Conservation (phyloP, 495 filamentous ascomycete species). For the Penicillium fimorum region DNA sequence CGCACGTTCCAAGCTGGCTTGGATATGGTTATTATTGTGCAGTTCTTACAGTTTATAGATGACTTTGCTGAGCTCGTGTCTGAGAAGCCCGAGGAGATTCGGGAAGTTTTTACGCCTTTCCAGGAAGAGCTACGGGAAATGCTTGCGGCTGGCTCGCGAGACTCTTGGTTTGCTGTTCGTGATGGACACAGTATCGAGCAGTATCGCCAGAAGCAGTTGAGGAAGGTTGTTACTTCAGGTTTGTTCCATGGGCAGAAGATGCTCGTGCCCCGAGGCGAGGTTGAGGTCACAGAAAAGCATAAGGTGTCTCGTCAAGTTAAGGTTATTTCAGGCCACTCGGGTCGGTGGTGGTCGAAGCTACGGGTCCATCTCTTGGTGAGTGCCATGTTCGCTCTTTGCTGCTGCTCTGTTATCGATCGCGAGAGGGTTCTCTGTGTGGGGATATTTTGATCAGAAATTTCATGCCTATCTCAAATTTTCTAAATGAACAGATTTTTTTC, state of each 20-base stretch:
- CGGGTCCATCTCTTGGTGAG: neutral
- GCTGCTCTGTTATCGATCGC: neutral
- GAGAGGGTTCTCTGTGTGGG: neutral
- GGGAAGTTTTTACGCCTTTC: slow-evolving; percentile 13
- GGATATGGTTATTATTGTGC: slow-evolving; percentile 36
- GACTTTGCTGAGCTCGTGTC: slow-evolving; percentile 35
- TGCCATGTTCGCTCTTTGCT: neutral
- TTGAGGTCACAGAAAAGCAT: neutral
- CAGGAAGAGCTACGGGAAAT: slow-evolving; percentile 30
- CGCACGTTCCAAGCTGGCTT: slow-evolving; percentile 24
- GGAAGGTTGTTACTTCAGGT: slow-evolving; percentile 1
- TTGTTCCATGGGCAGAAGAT: slow-evolving; percentile 4
- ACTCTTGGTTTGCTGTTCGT: slow-evolving; percentile 32
- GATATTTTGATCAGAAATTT: neutral
- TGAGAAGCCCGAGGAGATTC: slow-evolving; percentile 11
- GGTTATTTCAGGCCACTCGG: neutral
- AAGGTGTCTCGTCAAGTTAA: neutral
- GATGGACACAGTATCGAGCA: slow-evolving; percentile 19
- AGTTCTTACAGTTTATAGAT: slow-evolving; percentile 35
- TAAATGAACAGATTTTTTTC: neutral
- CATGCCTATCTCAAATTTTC: neutral
- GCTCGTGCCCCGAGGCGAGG: neutral
- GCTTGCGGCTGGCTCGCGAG: slow-evolving; percentile 29
- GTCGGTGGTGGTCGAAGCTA: neutral
- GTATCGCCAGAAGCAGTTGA: slow-evolving; percentile 11